Evolutionary conservation across 2,329 filamentous ascomycete genomes (phyloP), one percentile per base, ranked within the genome.

Genomic region (Trichoderma sp.): DNA sequence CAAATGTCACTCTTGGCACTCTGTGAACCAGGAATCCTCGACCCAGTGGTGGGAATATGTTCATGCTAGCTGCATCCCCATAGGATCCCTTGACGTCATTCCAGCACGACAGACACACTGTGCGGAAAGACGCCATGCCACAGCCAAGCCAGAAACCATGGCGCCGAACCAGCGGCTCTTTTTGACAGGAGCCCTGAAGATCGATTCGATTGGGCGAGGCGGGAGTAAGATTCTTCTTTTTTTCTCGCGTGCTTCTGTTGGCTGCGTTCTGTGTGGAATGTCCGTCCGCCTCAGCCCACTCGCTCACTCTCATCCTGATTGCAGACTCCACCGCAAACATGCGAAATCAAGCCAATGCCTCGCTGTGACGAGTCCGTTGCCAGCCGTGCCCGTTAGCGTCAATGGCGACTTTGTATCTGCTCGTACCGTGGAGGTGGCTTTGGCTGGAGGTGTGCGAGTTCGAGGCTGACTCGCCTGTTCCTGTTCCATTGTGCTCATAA

Each of bases 321-420:
- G 53, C 71, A 29, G 64, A 67, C 71, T 74, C 71, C 71, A 67
- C 71, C 71, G 71, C 62, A 73, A 73, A 56, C 60, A 35, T 21
- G 24, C 33, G 45, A 65, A 56, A 41, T 33, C 33, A 35, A 66
- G 45, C 63, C 50, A 33, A 33, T 59, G 62, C 45, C 59, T 59
- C 27, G 9, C 71, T 21, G 29, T 74, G 62, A 67, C 27, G 71
- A 59, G 38, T 50, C 68, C 68, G 68, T 45, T 71, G 50, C 50
- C 50, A 41, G 35, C 31, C 67, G 31, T 60, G 53, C 62, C 63
- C 71, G 64, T 67, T 74, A 74, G 71, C 71, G 71, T 45, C 71
- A 18, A 56, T 65, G 60, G 71, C 27, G 8, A 21, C 31, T 35
- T n/a, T 35, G 29, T 50, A 60, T 29, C 21, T 33, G 7, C 14